Evolutionary conservation across 2,329 filamentous ascomycete species (phyloP).

Genomic region (Mariannaea sp.): DNA sequence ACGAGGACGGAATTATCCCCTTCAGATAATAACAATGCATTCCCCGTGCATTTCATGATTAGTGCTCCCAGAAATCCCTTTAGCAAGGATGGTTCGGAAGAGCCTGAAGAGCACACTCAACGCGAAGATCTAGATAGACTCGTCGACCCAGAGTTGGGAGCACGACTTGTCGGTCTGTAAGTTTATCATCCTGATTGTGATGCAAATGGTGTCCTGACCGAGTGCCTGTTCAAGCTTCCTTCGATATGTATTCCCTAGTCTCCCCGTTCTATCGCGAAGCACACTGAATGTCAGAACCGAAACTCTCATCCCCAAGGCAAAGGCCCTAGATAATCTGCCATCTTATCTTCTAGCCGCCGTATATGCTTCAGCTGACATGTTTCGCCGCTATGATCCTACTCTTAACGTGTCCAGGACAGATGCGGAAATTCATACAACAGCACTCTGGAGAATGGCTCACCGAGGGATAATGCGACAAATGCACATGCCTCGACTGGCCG

Average conservation of each 20-base stretch:
- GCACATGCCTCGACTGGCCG: neutral
- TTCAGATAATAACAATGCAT: neutral
- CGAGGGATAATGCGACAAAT: neutral
- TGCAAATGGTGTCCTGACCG: neutral
- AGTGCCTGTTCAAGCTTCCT: neutral
- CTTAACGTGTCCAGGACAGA: neutral
- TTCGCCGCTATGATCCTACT: neutral
- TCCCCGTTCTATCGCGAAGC: constrained; percentile 1
- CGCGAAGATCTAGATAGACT: no score
- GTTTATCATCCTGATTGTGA: neutral
- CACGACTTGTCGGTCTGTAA: neutral
- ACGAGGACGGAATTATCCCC: neutral
- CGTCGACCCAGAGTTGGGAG: no score
- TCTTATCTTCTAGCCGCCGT: constrained; percentile 3
- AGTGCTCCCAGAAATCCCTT: neutral
- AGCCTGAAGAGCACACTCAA: no score
- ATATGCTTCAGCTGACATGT: neutral
- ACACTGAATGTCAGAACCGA: neutral
- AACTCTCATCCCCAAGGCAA: neutral
- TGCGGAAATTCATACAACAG: neutral
- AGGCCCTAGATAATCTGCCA: neutral
- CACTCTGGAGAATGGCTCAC: neutral
- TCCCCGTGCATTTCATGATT: neutral
- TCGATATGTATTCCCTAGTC: neutral
- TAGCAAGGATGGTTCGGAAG: neutral